A percentile compares a stretch with the other conserved stretches of the same genome.
Evolutionary conservation across 495 filamentous ascomycete species (phyloP).

Genomic region (Stereocaulon alpinum): DNA sequence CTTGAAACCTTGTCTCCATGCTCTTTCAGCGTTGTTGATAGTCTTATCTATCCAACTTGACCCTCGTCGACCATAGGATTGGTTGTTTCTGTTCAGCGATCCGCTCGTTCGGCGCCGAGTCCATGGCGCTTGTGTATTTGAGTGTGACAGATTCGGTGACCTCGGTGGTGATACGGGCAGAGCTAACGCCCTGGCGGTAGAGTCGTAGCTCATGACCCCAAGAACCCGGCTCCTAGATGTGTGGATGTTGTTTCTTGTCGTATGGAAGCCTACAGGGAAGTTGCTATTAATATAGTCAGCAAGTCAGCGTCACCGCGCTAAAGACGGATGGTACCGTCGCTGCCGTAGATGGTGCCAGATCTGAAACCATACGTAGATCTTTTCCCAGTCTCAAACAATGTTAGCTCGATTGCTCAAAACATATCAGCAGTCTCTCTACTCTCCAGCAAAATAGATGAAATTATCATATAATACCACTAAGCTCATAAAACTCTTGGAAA

Average conservation of each 20-base stretch:
- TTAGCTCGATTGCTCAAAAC: background rate
- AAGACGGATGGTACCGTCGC: background rate
- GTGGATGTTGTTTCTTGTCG: conserved; percentile 30
- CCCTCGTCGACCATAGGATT: conserved; percentile 26
- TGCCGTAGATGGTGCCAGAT: background rate
- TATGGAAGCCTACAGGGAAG: background rate
- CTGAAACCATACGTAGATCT: background rate
- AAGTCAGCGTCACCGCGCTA: background rate
- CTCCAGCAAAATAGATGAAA: background rate
- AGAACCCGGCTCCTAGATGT: conserved; percentile 21
- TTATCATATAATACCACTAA: background rate
- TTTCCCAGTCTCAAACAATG: background rate
- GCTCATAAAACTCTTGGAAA: background rate
- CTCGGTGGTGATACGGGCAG: conserved; percentile 44
- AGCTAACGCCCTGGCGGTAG: conserved; percentile 55
- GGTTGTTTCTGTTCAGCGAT: conserved; percentile 15
- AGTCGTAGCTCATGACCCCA: conserved; percentile 39
- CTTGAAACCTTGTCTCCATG: conserved; percentile 28
- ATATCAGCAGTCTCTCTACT: background rate
- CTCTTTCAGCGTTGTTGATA: conserved; percentile 34
- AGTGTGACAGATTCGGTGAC: conserved; percentile 27
- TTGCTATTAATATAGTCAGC: background rate
- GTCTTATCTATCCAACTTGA: conserved; percentile 35
- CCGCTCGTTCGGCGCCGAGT: conserved; percentile 35
- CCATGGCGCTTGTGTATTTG: conserved; percentile 30